phyloP scores from a whole-genome alignment of 768 basidiomycete genomes.

The Trametes sanguinea region DNA sequence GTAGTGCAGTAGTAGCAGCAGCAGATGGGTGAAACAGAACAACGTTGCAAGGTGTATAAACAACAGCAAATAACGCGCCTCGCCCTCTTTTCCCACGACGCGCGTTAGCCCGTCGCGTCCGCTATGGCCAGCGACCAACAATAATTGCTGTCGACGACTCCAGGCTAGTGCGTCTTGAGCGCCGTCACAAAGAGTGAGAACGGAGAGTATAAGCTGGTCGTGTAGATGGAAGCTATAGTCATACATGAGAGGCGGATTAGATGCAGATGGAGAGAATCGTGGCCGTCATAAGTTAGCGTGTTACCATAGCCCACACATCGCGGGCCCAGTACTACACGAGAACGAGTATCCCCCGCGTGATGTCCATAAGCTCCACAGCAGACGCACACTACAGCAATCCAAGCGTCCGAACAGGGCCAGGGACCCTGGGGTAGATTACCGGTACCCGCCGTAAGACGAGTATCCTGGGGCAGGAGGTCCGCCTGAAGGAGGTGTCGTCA shows the following conservation, averaged over 20 bases:
- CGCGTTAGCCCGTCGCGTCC: neutral
- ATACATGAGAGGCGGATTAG: slow-evolving; percentile 21
- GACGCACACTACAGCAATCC: slow-evolving; percentile 2
- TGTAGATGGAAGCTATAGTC: slow-evolving; percentile 24
- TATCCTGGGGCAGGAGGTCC: slow-evolving; percentile 21
- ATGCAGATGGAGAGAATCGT: slow-evolving; percentile 13
- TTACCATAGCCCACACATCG: neutral
- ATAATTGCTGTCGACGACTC: neutral
- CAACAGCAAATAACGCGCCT: slow-evolving; percentile 21
- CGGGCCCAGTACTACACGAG: neutral
- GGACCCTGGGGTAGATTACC: neutral
- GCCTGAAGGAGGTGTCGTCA: slow-evolving; percentile 12
- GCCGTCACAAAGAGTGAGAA: neutral
- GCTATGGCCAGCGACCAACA: neutral
- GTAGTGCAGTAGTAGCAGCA: slow-evolving; percentile 22
- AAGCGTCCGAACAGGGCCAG: neutral
- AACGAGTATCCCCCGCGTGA: slow-evolving; percentile 4
- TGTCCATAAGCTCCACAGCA: slow-evolving; percentile 15
- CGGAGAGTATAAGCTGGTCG: neutral
- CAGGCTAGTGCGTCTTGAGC: neutral
- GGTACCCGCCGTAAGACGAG: slow-evolving; percentile 21
- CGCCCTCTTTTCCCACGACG: slow-evolving; percentile 19
- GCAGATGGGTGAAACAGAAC: slow-evolving; percentile 21
- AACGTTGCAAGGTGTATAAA: slow-evolving; percentile 13
- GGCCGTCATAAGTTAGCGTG: slow-evolving; percentile 26